These are phyloP conservation scores for Trichoderma pleuroti DNA, from an alignment of 2,329 filamentous ascomycete genomes.

Conservation along the genomic window DNA sequence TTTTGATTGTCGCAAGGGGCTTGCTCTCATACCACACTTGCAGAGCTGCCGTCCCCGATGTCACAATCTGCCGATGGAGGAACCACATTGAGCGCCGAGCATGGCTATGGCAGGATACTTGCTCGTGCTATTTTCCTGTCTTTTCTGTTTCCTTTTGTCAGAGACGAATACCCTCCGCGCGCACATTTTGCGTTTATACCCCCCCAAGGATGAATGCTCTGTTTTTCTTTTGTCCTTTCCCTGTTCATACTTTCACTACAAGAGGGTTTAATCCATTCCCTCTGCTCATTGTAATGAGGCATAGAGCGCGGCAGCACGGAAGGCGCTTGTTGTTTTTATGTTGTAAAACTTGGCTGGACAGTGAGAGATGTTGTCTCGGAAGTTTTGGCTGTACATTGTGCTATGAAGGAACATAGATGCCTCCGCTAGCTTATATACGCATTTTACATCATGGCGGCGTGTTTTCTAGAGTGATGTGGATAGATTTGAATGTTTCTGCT, in stretches of 20 bases:
- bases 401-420: slow-evolving; percentile 7
- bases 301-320: slow-evolving; percentile 15
- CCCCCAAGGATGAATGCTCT: slow-evolving; percentile 26
- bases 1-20: neutral
- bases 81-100: slow-evolving; percentile 26
- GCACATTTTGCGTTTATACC: slow-evolving; percentile 25
- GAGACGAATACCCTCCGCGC: slow-evolving; percentile 9
- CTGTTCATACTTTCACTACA: slow-evolving; percentile 23
- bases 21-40: neutral
- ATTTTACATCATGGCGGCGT: neutral
- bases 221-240: slow-evolving; percentile 17
- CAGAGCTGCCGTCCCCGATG: neutral
- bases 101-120: slow-evolving; percentile 21
- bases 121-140: slow-evolving; percentile 19
- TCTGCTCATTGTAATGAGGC: slow-evolving; percentile 22
- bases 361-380: slow-evolving; percentile 18
- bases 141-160: slow-evolving; percentile 14
- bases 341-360: slow-evolving; percentile 24
- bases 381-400: slow-evolving; percentile 24
- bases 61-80: slow-evolving; percentile 3
- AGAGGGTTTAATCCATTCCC: slow-evolving; percentile 1
- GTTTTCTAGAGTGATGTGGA: neutral
- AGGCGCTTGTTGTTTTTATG: slow-evolving; percentile 21
- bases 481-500: neutral
- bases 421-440: slow-evolving; percentile 18